These are phyloP conservation scores for Vanrija sp. DNA, from an alignment of 1,284 basidiomycete species.

Conservation along the genomic window DNA sequence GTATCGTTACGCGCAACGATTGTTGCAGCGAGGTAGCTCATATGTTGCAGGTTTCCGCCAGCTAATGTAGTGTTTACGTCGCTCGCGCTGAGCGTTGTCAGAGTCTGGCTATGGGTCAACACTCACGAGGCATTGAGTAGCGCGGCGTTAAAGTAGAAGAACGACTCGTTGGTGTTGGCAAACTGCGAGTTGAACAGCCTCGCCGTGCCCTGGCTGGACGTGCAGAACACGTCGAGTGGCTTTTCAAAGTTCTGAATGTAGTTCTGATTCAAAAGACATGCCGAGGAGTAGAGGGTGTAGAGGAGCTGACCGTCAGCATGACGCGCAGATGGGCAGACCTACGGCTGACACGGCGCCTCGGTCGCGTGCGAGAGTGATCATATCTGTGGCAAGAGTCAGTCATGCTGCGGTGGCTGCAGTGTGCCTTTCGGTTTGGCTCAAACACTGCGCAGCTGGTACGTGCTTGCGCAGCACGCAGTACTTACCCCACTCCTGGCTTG, in stretches of 20 bases:
- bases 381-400: constrained; percentile 52
- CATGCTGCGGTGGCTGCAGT: not conserved
- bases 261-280: constrained; percentile 68
- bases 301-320: constrained; percentile 56
- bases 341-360: constrained; percentile 74
- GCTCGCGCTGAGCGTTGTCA: constrained; percentile 15
- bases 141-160: constrained; percentile 55
- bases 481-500: constrained; percentile 46
- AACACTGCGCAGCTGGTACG: no score
- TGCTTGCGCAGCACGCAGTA: constrained; percentile 31
- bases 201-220: constrained; percentile 14
- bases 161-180: constrained; percentile 54
- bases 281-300: constrained; percentile 66
- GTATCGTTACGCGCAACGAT: constrained; percentile 66
- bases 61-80: constrained; percentile 55
- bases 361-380: constrained; percentile 72
- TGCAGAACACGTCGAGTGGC: constrained; percentile 71
- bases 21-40: constrained; percentile 64
- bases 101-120: constrained; percentile 46
- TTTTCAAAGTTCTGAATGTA: constrained; percentile 66
- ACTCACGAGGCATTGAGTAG: constrained; percentile 38
- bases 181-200: constrained; percentile 66
- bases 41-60: constrained; percentile 48
- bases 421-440: no score
- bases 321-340: constrained; percentile 31